These are phyloP conservation scores for Irpex sp. DNA, from an alignment of 1,284 basidiomycete species.

Conservation along the genomic window DNA sequence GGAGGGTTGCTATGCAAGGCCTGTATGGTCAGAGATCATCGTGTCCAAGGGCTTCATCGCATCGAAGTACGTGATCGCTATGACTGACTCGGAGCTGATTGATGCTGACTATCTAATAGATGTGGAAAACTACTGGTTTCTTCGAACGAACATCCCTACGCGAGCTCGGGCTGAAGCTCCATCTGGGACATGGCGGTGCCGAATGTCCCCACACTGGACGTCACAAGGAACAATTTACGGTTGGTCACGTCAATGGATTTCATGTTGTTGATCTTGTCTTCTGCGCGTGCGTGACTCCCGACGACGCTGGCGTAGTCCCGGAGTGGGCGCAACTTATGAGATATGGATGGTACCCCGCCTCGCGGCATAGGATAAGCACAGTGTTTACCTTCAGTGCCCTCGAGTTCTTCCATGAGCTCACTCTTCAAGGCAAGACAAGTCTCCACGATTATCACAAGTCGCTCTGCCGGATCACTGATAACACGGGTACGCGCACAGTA, in stretches of 20 bases:
- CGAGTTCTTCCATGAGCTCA: slow-evolving; percentile 15
- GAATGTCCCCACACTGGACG: background rate
- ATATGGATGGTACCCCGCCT: slow-evolving; percentile 14
- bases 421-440: slow-evolving; percentile 12
- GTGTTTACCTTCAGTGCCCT: slow-evolving; percentile 14
- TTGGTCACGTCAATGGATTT: slow-evolving; percentile 7
- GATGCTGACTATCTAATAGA: background rate
- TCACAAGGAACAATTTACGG: background rate
- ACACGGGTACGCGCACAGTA: slow-evolving; percentile 2
- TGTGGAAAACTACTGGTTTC: background rate
- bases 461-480: slow-evolving; percentile 14
- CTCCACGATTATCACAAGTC: slow-evolving; percentile 18
- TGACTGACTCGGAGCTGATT: background rate
- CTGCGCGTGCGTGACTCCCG: slow-evolving; percentile 3
- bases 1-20: background rate
- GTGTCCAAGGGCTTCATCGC: background rate
- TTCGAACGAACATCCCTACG: slow-evolving; percentile 1
- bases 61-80: background rate
- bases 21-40: background rate
- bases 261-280: slow-evolving; percentile 3
- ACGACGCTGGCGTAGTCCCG: background rate
- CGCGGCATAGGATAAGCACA: slow-evolving; percentile 11
- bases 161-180: slow-evolving; percentile 5
- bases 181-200: slow-evolving; percentile 10
- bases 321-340: slow-evolving; percentile 13